Base-by-base conservation (phyloP, 306 rosid genomes). In the Phaseolus lunatus region DNA sequence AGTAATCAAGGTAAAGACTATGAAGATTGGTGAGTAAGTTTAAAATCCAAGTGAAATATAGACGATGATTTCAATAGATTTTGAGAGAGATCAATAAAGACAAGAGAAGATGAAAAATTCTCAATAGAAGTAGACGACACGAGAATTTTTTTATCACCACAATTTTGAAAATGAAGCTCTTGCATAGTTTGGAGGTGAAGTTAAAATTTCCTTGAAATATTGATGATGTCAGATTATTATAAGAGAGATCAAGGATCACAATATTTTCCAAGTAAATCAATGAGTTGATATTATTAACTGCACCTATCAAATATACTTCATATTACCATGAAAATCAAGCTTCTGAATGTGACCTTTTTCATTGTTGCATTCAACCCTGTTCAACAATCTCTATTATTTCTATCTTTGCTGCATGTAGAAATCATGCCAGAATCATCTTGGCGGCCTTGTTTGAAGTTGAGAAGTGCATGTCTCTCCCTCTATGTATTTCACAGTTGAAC, bases 11-110 rank as follows among this genome's bases (percentile, higher is more conserved):
- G 39, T 4, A 0, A 37, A 70, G 69, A 3, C 1, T 10, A 23
- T 1, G 73, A 59, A 82, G 72, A 58, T 58, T 58, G 22, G 22
- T 37, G 61, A 77, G 0, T 9, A 64, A 64, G 52, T 64, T 72
- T 12, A 39, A 24, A 23, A 61, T 3, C 50, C 65, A 73, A n/a
- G 0, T 16, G 39, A 24, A 79, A 59, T 23, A 70, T 3, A n/a
- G 53, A 4, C 2, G 23, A 59, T 35, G 72, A 59, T 20, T 15
- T 48, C 20, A 79, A 37, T 12, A 48, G 1, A 49, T 70, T 79
- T 1, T 0, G 2, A 0, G 78, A 61, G 7, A 79, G 56, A 1
- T 16, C 22, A 49, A 49, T 20, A 20, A 2, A 5, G 10, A 49
- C 23, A 5, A 49, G 56, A n/a, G 56, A n/a, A 5, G 56, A 49